Evolutionary conservation across 169 alveolate genomes (phyloP).

Genomic region (Plasmodium malariae): DNA sequence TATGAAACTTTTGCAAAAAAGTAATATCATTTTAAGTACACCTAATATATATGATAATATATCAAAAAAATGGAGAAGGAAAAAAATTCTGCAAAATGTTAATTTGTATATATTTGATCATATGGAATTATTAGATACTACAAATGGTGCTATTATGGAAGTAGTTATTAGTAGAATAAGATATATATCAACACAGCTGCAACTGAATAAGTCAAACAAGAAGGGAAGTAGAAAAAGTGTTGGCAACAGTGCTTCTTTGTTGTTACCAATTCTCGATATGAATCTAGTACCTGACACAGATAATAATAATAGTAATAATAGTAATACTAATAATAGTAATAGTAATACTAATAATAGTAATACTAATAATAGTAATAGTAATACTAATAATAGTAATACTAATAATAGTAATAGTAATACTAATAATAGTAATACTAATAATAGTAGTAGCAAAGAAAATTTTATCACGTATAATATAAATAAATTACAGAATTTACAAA

Average conservation of each 20-base stretch:
- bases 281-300: too few relatives aligned
- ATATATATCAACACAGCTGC: constrained; percentile 91
- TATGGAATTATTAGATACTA: constrained; percentile 92
- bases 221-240: background rate
- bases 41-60: constrained; percentile 95
- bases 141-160: constrained; percentile 92
- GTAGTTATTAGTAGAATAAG: constrained; percentile 96
- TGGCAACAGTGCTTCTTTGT: background rate
- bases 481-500: constrained; percentile 12
- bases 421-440: background rate
- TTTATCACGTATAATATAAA: background rate
- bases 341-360: background rate
- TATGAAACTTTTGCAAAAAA: constrained; percentile 83
- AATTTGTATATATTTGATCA: constrained; percentile 95
- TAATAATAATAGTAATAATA: too few relatives aligned
- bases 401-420: background rate
- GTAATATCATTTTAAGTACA: constrained; percentile 91
- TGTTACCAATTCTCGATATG: too few relatives aligned
- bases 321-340: constrained; percentile 10
- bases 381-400: background rate
- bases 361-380: too few relatives aligned
- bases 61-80: constrained; percentile 93
- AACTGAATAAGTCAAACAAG: constrained; percentile 49
- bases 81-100: constrained; percentile 86
- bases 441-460: background rate